phyloP scores from a whole-genome alignment of 192 early-diverging fungal species.

The Backusella circina region DNA sequence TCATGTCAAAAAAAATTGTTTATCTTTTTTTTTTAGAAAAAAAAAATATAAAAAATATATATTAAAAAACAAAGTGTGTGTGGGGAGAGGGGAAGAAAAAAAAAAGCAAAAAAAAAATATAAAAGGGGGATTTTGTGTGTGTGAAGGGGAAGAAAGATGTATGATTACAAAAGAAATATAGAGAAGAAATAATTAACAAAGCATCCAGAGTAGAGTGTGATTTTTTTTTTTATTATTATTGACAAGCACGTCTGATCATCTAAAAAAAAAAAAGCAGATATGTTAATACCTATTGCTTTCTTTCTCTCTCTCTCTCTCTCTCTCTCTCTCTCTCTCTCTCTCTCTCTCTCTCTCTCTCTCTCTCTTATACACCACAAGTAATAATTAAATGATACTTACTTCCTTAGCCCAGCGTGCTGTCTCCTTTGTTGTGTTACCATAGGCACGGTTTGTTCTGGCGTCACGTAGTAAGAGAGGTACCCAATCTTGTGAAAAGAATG shows the following conservation, averaged over 20 bases:
- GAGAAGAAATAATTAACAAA: constrained; percentile 21
- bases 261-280: not conserved
- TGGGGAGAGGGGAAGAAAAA: constrained; percentile 14
- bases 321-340: not conserved
- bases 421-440: constrained; percentile 50
- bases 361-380: no score
- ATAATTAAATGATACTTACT: constrained; percentile 39
- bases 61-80: no score
- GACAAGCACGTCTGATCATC: constrained; percentile 25
- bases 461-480: constrained; percentile 73
- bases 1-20: not conserved
- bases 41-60: constrained; percentile 12
- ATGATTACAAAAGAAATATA: constrained; percentile 22
- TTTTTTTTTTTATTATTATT: not conserved
- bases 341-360: not conserved
- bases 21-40: not conserved
- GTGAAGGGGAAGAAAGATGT: not conserved
- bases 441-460: constrained; percentile 57
- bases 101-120: constrained; percentile 20
- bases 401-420: constrained; percentile 71
- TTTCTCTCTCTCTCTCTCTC: not conserved
- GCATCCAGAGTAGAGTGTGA: constrained; percentile 1
- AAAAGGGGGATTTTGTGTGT: not conserved
- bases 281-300: constrained; percentile 22
- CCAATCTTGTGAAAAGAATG: constrained; percentile 71